phyloP scores from a whole-genome alignment of 2,329 filamentous ascomycete genomes.

The Diaporthe humulicola region DNA sequence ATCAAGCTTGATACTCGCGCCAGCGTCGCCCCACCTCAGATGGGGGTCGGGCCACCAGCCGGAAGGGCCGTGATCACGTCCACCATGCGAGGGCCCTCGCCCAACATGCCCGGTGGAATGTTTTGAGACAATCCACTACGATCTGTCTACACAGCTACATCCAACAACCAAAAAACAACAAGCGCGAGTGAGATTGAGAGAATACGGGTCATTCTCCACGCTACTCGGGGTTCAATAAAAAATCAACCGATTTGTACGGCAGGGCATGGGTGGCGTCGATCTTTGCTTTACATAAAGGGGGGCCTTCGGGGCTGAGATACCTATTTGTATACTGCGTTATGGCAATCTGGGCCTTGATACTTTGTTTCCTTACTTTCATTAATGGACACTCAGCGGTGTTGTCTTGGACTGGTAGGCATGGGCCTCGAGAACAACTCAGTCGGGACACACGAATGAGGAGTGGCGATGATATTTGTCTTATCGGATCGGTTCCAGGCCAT shows the following conservation, averaged over 20 bases:
- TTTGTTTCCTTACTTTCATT: conserved; percentile 35
- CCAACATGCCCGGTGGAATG: conserved; percentile 52
- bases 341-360: conserved; percentile 28
- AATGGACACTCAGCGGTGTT: conserved; percentile 4
- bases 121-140: conserved; percentile 43
- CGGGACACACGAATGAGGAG: neutral
- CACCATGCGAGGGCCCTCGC: conserved; percentile 43
- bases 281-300: conserved; percentile 39
- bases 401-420: neutral
- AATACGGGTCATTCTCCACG: conserved; percentile 8
- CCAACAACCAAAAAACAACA: neutral
- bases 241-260: conserved; percentile 10
- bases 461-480: neutral
- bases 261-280: conserved; percentile 33
- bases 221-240: conserved; percentile 31
- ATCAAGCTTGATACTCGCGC: conserved; percentile 44
- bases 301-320: conserved; percentile 48
- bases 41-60: conserved; percentile 50
- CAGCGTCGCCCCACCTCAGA: conserved; percentile 45
- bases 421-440: neutral
- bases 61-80: conserved; percentile 52
- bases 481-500: neutral
- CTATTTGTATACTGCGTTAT: conserved; percentile 43
- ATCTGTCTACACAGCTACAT: neutral
- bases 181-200: neutral